Conservation (phyloP, 768 basidiomycete genomes). For the Boletus huronensis region DNA sequence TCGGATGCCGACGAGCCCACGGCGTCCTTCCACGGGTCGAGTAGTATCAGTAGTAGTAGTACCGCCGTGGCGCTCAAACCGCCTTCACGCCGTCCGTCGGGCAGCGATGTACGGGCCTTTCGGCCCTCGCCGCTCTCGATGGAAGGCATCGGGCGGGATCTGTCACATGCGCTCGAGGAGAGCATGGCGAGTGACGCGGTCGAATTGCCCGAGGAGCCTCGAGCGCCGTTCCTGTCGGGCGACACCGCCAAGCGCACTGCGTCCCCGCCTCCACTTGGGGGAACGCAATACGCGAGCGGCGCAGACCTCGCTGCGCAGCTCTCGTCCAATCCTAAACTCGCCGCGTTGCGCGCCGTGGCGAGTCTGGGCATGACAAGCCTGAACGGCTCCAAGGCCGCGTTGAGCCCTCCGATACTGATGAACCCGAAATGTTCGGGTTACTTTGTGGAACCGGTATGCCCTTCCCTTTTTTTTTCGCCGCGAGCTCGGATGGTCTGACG, state of each 20-base stretch:
- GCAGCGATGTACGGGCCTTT: conserved; percentile 6
- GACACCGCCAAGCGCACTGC: conserved; percentile 3
- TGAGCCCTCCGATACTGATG: conserved; percentile 62
- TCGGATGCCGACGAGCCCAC: conserved; percentile 19
- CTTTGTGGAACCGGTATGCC: conserved; percentile 83
- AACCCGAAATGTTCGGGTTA: conserved; percentile 93
- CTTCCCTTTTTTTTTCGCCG: too few relatives aligned
- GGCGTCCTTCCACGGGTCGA: background rate
- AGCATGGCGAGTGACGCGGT: conserved; percentile 1
- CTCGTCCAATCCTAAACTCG: conserved; percentile 45
- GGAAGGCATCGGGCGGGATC: conserved; percentile 31
- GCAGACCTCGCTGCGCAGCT: conserved; percentile 45
- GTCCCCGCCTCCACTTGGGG: conserved; percentile 1
- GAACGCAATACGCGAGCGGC: conserved; percentile 14
- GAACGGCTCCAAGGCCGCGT: conserved; percentile 6
- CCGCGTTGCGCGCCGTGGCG: conserved; percentile 39
- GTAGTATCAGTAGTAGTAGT: background rate
- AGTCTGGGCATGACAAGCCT: conserved; percentile 29
- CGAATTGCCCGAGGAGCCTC: background rate
- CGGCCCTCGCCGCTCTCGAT: conserved; percentile 27
- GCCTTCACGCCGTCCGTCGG: conserved; percentile 8
- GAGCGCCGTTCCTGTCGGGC: background rate
- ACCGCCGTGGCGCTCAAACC: background rate
- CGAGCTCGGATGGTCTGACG: background rate
- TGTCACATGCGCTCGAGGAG: conserved; percentile 31